Percentiles rank a stretch among this genome's conserved stretches.
Evolutionary conservation across 345 rosid genomes (phyloP).

Genomic region (Populus ilicifolia): DNA sequence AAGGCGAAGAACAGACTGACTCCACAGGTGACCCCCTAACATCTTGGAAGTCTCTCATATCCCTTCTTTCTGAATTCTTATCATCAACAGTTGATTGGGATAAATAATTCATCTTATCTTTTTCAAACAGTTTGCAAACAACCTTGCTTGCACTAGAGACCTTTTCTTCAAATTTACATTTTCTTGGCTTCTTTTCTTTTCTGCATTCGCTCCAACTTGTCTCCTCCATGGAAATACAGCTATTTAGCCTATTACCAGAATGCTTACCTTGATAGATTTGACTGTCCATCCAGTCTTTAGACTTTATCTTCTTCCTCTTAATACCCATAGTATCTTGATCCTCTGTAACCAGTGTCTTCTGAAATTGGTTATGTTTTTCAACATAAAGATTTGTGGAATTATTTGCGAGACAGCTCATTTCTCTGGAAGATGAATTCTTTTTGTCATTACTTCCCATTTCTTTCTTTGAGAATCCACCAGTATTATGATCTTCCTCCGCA

Average conservation of each 20-base stretch:
- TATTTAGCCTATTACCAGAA: not conserved
- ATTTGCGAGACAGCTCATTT: not conserved
- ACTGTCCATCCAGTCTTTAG: not conserved
- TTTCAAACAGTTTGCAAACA: not conserved
- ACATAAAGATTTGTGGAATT: not conserved
- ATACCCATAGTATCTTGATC: not conserved
- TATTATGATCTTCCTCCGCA: not conserved
- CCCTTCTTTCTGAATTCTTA: slow-evolving; percentile 5
- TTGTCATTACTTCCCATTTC: not conserved
- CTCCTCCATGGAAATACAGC: not conserved
- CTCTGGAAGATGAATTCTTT: not conserved
- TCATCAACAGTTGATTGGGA: not conserved
- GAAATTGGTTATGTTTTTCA: not conserved
- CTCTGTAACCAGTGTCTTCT: not conserved
- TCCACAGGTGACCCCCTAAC: not conserved
- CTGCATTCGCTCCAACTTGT: not conserved
- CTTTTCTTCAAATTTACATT: not conserved
- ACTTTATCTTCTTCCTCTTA: not conserved
- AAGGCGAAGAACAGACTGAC: slow-evolving; percentile 9
- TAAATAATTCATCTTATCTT: not conserved
- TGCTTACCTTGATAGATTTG: not conserved
- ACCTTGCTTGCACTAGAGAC: not conserved
- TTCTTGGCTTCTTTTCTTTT: not conserved
- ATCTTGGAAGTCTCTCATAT: not conserved
- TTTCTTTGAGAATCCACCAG: not conserved